Base-by-base conservation (phyloP, 176 grass and related monocot species). In the Chloris gayana region DNA sequence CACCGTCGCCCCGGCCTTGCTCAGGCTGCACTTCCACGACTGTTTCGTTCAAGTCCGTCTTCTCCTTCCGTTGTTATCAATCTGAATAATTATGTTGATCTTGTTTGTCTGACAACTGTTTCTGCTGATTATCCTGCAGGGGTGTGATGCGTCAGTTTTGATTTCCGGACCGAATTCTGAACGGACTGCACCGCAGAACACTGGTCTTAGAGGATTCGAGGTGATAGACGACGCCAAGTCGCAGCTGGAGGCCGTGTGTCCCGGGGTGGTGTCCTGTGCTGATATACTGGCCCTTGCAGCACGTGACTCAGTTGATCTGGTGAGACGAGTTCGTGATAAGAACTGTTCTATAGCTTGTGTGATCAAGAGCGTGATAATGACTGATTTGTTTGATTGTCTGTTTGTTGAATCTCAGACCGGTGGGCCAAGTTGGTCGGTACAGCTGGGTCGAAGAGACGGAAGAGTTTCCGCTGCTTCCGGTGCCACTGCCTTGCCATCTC, bases 11-110 rank as follows among this genome's bases (percentile, higher is more conserved):
- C 91, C 94, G 1, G 82, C 74, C 68, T 64, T 97, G 83, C 85
- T 97, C 58, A 86, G 91, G 76, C 85, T 97, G 13, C 94, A 97
- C 71, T 97, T 97, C 70, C 94, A 97, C 14, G 91, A 97, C 73
- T 97, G 94, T 34, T 97, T 97, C 50, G 87, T 97, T 79, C 94
- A 92, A 72, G 94, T 94, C 38, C 46, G 59, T 58, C 9, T 11
- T 59, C 24, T 59, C 9, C n/a, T 12, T 59, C 22, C 26, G 2
- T 25, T 25, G 56, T 59, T 59, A 26, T 12, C 12, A 24, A 25
- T 24, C 7, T 61, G 11, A 27, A 25, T 14, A 9, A 5, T 1
- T 13, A 29, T 30, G 25, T 61, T 2, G 15, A 4, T 34, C n/a
- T 21, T 22, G 4, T 17, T 24, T 66, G 46, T 14, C 46, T 87